phyloP scores from a whole-genome alignment of 108 stramenopile species.

The Fragilaria crotonensis region DNA sequence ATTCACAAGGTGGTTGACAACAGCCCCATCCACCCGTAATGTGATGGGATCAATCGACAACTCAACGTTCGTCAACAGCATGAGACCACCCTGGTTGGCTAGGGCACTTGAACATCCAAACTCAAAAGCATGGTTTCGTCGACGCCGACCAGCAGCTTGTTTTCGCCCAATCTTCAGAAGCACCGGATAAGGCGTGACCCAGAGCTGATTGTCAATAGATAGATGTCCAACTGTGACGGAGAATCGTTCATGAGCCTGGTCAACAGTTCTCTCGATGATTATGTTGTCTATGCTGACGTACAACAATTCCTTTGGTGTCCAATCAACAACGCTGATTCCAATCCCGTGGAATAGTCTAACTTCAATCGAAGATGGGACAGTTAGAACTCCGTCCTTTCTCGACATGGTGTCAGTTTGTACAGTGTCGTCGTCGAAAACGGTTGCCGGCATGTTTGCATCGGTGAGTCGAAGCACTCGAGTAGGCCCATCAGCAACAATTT shows the following conservation, averaged over 20 bases:
- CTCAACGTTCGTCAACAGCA: constrained; percentile 27
- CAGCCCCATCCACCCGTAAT: constrained; percentile 33
- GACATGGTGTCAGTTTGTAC: not conserved
- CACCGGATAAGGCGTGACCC: constrained; percentile 62
- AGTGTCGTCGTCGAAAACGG: not conserved
- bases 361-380: not conserved
- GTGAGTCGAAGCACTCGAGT: constrained; percentile 47
- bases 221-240: constrained; percentile 30
- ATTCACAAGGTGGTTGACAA: constrained; percentile 14
- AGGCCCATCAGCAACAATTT: constrained; percentile 51
- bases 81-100: constrained; percentile 20
- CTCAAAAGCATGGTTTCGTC: constrained; percentile 7
- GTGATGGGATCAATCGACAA: constrained; percentile 32
- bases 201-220: constrained; percentile 51
- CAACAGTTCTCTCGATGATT: constrained; percentile 13
- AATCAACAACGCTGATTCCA: constrained; percentile 61
- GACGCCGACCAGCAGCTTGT: not conserved
- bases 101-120: not conserved
- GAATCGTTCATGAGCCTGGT: constrained; percentile 16
- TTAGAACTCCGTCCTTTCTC: not conserved
- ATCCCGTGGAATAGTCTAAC: constrained; percentile 15
- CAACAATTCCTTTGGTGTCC: constrained; percentile 49
- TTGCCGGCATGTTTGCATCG: constrained; percentile 29
- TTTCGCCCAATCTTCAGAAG: constrained; percentile 38
- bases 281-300: constrained; percentile 40